Evolutionary conservation across 805 yeast species (phyloP).

Genomic region (Cyberlindnera xylosilytica): DNA sequence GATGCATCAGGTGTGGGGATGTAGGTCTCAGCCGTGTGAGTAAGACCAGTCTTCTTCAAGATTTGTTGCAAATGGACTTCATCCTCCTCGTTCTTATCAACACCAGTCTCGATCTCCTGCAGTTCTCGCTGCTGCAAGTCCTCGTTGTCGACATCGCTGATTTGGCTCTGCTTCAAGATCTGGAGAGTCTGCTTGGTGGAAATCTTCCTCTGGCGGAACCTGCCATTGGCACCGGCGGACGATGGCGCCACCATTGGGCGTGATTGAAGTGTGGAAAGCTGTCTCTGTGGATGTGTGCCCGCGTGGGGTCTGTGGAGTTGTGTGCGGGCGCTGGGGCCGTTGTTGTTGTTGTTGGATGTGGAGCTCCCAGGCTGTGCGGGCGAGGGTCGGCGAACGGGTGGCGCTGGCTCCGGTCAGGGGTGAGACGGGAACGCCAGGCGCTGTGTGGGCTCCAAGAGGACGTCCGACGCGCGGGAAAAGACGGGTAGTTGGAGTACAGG

Average conservation of each 20-base stretch:
- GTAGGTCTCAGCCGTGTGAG: slow-evolving; percentile 39
- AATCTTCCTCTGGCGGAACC: slow-evolving; percentile 93
- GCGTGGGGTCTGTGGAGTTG: neutral
- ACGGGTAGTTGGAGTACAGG: neutral
- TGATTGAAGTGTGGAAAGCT: too few species aligned
- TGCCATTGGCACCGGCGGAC: slow-evolving; percentile 28
- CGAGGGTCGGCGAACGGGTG: slow-evolving; percentile 3
- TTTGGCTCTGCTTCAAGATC: slow-evolving; percentile 71
- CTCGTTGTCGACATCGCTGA: slow-evolving; percentile 75
- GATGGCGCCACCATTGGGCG: slow-evolving; percentile 21
- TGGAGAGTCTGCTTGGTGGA: slow-evolving; percentile 85
- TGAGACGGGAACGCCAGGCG: neutral
- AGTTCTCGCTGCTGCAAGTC: slow-evolving; percentile 76
- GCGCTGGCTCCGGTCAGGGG: slow-evolving; percentile 3
- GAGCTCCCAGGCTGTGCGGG: too few species aligned
- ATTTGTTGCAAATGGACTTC: slow-evolving; percentile 95
- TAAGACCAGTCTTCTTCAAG: slow-evolving; percentile 72
- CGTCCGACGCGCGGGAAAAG: neutral
- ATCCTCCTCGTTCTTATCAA: slow-evolving; percentile 95
- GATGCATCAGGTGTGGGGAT: slow-evolving; percentile 98
- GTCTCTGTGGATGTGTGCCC: neutral
- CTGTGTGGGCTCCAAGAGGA: neutral
- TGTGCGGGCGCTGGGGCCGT: neutral
- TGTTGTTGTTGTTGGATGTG: slow-evolving; percentile 2
- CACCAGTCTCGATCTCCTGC: slow-evolving; percentile 94